These are phyloP conservation scores for Lentinula aciculospora DNA, from an alignment of 768 basidiomycete genomes.

Conservation along the genomic window DNA sequence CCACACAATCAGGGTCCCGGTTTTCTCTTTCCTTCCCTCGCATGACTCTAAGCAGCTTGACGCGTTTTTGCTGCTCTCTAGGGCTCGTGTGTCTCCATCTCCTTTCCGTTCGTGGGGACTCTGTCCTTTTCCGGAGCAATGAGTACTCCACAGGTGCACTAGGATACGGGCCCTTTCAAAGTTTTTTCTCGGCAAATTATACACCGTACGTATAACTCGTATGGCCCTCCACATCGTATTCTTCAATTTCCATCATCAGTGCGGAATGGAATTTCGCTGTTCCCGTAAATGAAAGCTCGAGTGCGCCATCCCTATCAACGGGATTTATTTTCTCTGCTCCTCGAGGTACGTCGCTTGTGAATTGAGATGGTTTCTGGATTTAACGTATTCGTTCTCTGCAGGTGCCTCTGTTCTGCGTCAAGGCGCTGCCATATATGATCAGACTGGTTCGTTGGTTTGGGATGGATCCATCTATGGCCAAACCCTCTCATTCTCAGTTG, in stretches of 20 bases:
- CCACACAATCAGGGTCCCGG: background rate
- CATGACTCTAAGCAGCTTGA: background rate
- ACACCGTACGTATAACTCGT: background rate
- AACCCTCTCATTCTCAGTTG: background rate
- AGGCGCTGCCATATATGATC: background rate
- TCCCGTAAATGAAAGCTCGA: background rate
- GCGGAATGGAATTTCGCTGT: conserved; percentile 3
- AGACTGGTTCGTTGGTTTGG: background rate
- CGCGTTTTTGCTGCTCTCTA: background rate
- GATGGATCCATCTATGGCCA: conserved; percentile 2
- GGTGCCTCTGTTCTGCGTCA: background rate
- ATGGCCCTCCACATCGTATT: background rate
- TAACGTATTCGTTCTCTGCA: background rate
- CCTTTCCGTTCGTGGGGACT: background rate
- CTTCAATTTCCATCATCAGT: background rate
- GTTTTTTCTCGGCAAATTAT: conserved; percentile 1
- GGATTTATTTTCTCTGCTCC: conserved; percentile 2
- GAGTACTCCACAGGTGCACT: conserved; percentile 1
- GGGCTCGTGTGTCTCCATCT: background rate
- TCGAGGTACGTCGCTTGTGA: background rate
- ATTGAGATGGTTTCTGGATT: background rate
- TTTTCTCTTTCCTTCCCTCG: background rate
- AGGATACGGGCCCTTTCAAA: conserved; percentile 4
- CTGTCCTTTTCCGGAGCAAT: background rate
- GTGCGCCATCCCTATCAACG: background rate